Conservation (phyloP, 192 early-diverging fungal genomes). For the Allomyces javanicus region DNA sequence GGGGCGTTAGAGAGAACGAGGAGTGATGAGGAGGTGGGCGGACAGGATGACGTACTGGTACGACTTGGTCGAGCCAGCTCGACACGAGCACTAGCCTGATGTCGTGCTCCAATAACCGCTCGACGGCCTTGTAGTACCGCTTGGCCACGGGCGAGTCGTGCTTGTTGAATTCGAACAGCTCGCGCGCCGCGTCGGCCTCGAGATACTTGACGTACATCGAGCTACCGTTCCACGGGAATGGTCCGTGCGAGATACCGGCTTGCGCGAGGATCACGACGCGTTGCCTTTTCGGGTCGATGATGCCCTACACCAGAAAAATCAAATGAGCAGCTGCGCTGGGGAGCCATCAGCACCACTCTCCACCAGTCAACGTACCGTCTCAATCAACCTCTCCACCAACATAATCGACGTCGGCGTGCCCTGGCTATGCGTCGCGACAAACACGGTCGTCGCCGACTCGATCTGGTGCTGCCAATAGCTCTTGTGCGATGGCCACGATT, state of each 20-base stretch:
- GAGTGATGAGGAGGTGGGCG: too few relatives aligned
- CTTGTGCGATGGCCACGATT: background rate
- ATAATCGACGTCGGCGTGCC: constrained; percentile 75
- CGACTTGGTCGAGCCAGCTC: constrained; percentile 89
- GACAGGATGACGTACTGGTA: constrained; percentile 24
- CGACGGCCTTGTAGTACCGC: constrained; percentile 50
- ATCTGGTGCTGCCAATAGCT: background rate
- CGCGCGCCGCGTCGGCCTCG: constrained; percentile 71
- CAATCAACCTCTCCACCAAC: constrained; percentile 51
- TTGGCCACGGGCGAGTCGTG: constrained; percentile 42
- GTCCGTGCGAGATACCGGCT: constrained; percentile 85
- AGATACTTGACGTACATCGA: constrained; percentile 28
- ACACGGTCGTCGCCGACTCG: constrained; percentile 46
- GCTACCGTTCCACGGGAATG: constrained; percentile 34
- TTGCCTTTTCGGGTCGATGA: constrained; percentile 46
- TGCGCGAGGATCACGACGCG: constrained; percentile 63
- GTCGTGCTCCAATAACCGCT: constrained; percentile 40
- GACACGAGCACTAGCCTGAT: constrained; percentile 59
- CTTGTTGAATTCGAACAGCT: constrained; percentile 89
- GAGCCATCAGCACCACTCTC: too few relatives aligned
- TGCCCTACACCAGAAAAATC: constrained; percentile 11
- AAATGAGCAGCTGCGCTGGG: too few relatives aligned
- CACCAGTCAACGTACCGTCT: constrained; percentile 2
- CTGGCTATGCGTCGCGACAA: constrained; percentile 84
- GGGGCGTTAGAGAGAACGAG: too few relatives aligned